phyloP scores from a whole-genome alignment of 768 basidiomycete species.

The Hericium coralloides region DNA sequence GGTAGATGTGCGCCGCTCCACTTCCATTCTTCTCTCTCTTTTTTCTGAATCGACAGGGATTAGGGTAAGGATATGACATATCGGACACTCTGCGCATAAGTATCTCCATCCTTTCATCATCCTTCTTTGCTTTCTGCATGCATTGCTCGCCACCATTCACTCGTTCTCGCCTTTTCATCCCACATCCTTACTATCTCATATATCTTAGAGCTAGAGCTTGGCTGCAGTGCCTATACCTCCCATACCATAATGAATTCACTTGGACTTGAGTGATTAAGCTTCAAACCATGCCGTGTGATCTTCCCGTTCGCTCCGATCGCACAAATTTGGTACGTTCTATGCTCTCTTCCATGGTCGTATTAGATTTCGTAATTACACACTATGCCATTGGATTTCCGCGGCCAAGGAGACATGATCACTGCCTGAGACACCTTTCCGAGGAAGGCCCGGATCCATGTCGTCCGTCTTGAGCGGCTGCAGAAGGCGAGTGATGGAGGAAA shows the following conservation, averaged over 20 bases:
- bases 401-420: conserved; percentile 84
- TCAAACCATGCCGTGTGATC: neutral
- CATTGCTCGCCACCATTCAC: neutral
- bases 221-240: neutral
- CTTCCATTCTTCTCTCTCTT: neutral
- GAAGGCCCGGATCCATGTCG: conserved; percentile 64
- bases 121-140: neutral
- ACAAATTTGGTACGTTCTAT: too few relatives aligned
- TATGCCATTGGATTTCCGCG: conserved; percentile 41
- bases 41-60: neutral
- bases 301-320: too few relatives aligned
- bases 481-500: conserved; percentile 38
- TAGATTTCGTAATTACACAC: too few relatives aligned
- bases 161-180: neutral
- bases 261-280: neutral
- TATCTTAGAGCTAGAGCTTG: neutral
- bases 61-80: neutral
- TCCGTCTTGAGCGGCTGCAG: conserved; percentile 51
- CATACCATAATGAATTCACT: neutral
- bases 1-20: neutral
- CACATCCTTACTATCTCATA: conserved; percentile 8
- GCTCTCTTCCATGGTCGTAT: neutral
- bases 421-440: conserved; percentile 69
- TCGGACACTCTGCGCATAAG: neutral
- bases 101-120: conserved; percentile 7